These are phyloP conservation scores for Eimeria falciformis DNA, from an alignment of 169 alveolate species.

Conservation along the genomic window DNA sequence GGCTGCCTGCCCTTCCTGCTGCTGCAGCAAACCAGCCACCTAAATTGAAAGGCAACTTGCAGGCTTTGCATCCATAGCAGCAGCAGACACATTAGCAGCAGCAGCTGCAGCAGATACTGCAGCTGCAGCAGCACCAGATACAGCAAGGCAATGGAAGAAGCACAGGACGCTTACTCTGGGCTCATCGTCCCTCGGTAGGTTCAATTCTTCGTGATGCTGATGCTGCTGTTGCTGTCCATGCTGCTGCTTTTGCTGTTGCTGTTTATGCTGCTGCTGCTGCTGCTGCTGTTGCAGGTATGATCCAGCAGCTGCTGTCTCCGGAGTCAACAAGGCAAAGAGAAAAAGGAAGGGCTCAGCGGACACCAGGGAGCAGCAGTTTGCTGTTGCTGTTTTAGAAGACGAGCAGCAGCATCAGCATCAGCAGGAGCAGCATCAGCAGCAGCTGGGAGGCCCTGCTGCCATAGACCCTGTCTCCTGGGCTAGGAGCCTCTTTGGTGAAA, in stretches of 20 bases:
- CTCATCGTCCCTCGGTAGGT: background rate
- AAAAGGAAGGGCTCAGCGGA: background rate
- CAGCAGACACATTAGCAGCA: background rate
- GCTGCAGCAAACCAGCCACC: background rate
- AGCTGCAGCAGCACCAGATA: background rate
- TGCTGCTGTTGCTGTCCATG: background rate
- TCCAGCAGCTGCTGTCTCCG: background rate
- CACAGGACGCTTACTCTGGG: background rate
- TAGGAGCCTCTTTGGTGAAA: slow-evolving; percentile 18
- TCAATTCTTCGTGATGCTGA: background rate
- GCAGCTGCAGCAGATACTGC: background rate
- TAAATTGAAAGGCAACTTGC: background rate
- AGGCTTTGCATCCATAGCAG: background rate
- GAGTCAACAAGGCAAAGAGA: background rate
- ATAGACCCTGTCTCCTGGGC: slow-evolving; percentile 36
- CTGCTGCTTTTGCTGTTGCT: slow-evolving; percentile 24
- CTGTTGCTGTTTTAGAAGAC: background rate
- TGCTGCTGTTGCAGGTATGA: slow-evolving; percentile 9
- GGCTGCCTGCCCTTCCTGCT: too few relatives aligned
- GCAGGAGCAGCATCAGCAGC: slow-evolving; percentile 1
- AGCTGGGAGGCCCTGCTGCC: slow-evolving; percentile 38
- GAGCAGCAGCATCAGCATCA: slow-evolving; percentile 30
- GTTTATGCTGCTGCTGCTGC: slow-evolving; percentile 31
- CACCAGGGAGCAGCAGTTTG: background rate
- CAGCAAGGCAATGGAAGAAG: background rate